phyloP scores from a whole-genome alignment of 371 early-diverging fungal species.

The Lichtheimia corymbifera region DNA sequence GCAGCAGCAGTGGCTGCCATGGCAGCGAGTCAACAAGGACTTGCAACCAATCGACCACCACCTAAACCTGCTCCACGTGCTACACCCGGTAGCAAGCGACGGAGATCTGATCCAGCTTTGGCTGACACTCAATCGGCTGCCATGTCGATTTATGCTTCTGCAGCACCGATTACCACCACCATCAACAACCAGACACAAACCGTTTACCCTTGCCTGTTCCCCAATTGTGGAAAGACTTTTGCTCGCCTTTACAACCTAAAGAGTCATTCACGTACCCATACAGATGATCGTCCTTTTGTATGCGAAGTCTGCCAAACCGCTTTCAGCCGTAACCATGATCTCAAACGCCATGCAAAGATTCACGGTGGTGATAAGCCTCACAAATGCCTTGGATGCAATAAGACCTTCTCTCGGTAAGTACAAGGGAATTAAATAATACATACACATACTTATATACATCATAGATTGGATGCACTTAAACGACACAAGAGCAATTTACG shows the following conservation, averaged over 20 bases:
- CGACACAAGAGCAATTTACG: conserved; percentile 52
- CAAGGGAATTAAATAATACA: not conserved
- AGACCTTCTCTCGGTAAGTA: conserved; percentile 66
- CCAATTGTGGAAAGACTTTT: conserved; percentile 75
- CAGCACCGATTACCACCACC: conserved; percentile 50
- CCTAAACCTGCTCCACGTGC: conserved; percentile 17
- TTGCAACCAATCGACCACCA: not conserved
- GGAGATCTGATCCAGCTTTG: conserved; percentile 46
- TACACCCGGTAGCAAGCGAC: conserved; percentile 35
- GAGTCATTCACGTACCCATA: conserved; percentile 80
- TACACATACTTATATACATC: not conserved
- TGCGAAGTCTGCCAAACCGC: conserved; percentile 74
- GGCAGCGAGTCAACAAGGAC: conserved; percentile 4
- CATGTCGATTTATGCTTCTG: conserved; percentile 52
- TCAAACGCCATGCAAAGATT: conserved; percentile 84
- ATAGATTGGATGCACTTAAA: conserved; percentile 54
- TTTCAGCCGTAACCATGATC: conserved; percentile 86
- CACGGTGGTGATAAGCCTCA: conserved; percentile 87
- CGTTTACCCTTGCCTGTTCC: conserved; percentile 65
- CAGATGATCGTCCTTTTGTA: conserved; percentile 78
- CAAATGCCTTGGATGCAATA: conserved; percentile 79
- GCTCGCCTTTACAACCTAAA: conserved; percentile 78
- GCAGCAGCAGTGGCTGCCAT: conserved; percentile 29
- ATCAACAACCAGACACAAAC: conserved; percentile 53
- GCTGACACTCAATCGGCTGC: conserved; percentile 52